A percentile compares a stretch with the other conserved stretches of the same genome.
phyloP scores from a whole-genome alignment of 176 grass and related monocot genomes.

The Musa beccarii region DNA sequence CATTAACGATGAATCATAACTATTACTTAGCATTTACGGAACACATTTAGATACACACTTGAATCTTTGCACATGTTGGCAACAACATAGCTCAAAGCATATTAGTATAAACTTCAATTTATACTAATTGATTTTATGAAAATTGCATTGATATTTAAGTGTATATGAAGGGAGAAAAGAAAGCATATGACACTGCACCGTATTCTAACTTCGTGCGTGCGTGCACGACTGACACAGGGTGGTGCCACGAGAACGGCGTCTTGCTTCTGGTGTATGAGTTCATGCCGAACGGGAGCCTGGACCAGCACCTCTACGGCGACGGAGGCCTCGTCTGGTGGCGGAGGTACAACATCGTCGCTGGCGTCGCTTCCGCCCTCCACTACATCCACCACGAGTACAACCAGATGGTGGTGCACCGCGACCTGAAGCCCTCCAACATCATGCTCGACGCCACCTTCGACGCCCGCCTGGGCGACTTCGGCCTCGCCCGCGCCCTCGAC shows the following conservation, averaged over 20 bases:
- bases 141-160: too few relatives aligned
- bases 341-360: conserved; percentile 48
- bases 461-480: conserved; percentile 84
- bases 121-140: too few relatives aligned
- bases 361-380: conserved; percentile 55
- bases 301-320: too few relatives aligned
- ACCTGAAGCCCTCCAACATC: conserved; percentile 93
- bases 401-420: conserved; percentile 78
- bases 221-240: background rate
- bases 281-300: conserved; percentile 12
- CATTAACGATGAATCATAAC: too few relatives aligned
- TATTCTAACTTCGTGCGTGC: too few relatives aligned
- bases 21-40: background rate
- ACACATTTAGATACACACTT: too few relatives aligned
- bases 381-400: conserved; percentile 93
- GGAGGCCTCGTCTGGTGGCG: conserved; percentile 28
- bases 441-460: conserved; percentile 68
- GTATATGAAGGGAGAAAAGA: too few relatives aligned
- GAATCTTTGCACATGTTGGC: too few relatives aligned
- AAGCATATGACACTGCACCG: too few relatives aligned
- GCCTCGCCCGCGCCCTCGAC: conserved; percentile 78
- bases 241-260: conserved; percentile 34
- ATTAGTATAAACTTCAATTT: too few relatives aligned
- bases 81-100: too few relatives aligned
- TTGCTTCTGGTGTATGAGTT: background rate